phyloP scores from a whole-genome alignment of 768 basidiomycete species.

The Trametes meyenii region DNA sequence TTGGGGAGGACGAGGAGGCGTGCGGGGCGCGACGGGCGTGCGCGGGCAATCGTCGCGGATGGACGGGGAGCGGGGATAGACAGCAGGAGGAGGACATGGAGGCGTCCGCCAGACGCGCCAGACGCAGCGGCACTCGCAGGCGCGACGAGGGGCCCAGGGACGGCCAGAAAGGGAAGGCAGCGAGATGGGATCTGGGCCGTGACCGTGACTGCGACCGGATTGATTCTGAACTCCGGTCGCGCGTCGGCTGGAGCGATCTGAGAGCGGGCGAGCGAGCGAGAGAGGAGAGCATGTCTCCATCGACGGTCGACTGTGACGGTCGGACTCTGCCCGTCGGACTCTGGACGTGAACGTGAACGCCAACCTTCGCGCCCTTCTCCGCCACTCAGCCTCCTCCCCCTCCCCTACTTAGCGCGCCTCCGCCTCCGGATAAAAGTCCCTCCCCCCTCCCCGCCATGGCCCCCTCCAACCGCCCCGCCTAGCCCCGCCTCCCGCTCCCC shows the following conservation, averaged over 20 bases:
- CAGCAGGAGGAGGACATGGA: not conserved
- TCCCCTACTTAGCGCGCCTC: conserved; percentile 4
- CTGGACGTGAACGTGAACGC: not conserved
- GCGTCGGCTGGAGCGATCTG: not conserved
- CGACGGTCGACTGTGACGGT: not conserved
- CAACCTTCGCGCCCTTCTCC: conserved; percentile 19
- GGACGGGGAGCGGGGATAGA: conserved; percentile 2
- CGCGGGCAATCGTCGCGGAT: not conserved
- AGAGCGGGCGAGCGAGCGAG: too few species aligned
- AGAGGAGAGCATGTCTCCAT: too few species aligned
- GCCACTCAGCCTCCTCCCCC: conserved; percentile 6
- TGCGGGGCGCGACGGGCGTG: not conserved
- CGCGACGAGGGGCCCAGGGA: not conserved
- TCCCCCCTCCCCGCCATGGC: conserved; percentile 7
- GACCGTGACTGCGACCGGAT: not conserved
- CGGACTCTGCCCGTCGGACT: not conserved
- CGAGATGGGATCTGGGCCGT: not conserved
- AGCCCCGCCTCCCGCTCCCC: not conserved
- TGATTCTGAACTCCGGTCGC: not conserved
- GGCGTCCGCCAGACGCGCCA: not conserved
- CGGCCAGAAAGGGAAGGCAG: not conserved
- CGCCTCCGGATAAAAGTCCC: conserved; percentile 14
- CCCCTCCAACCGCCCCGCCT: conserved; percentile 16
- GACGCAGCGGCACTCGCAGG: too few species aligned
- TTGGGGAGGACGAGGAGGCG: conserved; percentile 8